phyloP scores from a whole-genome alignment of 2,329 filamentous ascomycete genomes.

The Monascus ruber region DNA sequence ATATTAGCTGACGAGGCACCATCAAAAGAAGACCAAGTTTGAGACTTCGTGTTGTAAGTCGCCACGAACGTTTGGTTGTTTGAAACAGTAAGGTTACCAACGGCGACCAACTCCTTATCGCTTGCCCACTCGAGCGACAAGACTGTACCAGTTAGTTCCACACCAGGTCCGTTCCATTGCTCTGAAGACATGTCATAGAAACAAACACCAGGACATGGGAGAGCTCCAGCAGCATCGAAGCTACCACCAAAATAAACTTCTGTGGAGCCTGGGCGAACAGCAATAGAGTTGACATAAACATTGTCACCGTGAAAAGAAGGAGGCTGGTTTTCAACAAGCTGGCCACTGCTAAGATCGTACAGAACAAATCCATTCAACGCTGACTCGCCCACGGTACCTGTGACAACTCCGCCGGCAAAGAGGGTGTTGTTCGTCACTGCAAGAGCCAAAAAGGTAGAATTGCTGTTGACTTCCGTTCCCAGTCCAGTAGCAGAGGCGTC shows the following conservation, averaged over 20 bases:
- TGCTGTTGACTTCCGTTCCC: conserved; percentile 48
- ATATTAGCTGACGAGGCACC: conserved; percentile 44
- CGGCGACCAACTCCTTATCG: conserved; percentile 59
- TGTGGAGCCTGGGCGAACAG: conserved; percentile 54
- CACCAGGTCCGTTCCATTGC: conserved; percentile 73
- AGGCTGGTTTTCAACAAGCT: conserved; percentile 57
- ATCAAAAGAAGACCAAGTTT: conserved; percentile 51
- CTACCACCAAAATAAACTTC: conserved; percentile 79
- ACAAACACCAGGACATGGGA: conserved; percentile 75
- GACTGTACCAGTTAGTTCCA: conserved; percentile 58
- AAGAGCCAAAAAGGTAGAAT: conserved; percentile 66
- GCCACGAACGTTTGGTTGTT: conserved; percentile 57
- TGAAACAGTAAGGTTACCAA: conserved; percentile 62
- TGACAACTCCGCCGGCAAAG: conserved; percentile 72
- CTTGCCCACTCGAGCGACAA: conserved; percentile 65
- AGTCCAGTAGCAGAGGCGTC: conserved; percentile 60
- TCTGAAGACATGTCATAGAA: conserved; percentile 57
- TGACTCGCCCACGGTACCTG: conserved; percentile 52
- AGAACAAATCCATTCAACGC: conserved; percentile 62
- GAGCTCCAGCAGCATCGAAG: conserved; percentile 70
- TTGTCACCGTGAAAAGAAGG: conserved; percentile 60
- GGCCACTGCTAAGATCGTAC: conserved; percentile 59
- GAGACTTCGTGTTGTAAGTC: conserved; percentile 57
- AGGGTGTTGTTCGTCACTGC: conserved; percentile 56
- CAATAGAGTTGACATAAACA: conserved; percentile 65